Conservation (phyloP, 176 grass and related monocot genomes). For the Phyllostachys edulis region DNA sequence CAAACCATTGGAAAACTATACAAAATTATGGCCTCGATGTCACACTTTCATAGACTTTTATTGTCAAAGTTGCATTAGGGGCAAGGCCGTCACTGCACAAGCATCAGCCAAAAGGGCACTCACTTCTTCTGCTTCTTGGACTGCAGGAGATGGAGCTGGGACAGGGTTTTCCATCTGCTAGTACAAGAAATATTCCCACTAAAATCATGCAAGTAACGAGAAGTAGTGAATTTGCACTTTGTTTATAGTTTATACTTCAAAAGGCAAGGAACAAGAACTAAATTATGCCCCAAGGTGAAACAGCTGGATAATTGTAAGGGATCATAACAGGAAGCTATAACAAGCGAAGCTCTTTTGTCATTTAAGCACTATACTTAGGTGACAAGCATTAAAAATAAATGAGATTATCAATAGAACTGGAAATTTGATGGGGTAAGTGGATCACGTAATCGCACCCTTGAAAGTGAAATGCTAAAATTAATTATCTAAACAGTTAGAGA, state of each 20-base stretch:
- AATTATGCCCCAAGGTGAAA: neutral
- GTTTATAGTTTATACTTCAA: neutral
- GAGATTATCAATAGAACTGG: neutral
- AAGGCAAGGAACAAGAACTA: neutral
- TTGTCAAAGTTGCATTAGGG: conserved; percentile 90
- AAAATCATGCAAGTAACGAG: neutral
- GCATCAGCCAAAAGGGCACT: conserved; percentile 83
- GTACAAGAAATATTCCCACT: conserved; percentile 1
- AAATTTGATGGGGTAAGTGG: neutral
- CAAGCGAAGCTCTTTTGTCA: neutral
- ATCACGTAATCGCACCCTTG: neutral
- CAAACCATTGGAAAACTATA: conserved; percentile 82
- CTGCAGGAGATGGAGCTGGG: conserved; percentile 30
- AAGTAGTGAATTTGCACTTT: neutral
- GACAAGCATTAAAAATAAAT: neutral
- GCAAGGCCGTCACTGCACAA: conserved; percentile 84
- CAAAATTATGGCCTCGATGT: conserved; percentile 54
- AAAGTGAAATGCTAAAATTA: conserved; percentile 2
- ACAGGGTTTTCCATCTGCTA: conserved; percentile 64
- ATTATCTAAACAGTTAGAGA: neutral
- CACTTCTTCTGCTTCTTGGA: conserved; percentile 60
- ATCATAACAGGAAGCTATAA: neutral
- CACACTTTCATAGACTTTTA: conserved; percentile 18
- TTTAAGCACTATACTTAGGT: too few relatives aligned
- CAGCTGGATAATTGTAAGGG: neutral